Percentiles rank a stretch among this genome's conserved stretches.
These are phyloP conservation scores for Lachnellula occidentalis DNA, from an alignment of 2,329 filamentous ascomycete genomes.

Conservation along the genomic window DNA sequence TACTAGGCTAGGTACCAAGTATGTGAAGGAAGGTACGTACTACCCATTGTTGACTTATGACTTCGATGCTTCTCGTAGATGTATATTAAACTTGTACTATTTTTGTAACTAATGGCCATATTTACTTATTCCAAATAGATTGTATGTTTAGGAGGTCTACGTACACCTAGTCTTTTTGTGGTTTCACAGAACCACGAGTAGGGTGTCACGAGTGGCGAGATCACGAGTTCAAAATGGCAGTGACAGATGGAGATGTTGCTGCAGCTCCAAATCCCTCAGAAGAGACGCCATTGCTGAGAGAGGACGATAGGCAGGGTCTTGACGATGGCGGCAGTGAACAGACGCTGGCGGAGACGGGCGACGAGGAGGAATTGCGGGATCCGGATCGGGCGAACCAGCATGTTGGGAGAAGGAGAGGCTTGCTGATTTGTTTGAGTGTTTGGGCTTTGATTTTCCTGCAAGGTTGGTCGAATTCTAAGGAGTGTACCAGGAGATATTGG, in stretches of 20 bases:
- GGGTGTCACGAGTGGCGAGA: neutral
- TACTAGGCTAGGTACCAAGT: too few relatives aligned
- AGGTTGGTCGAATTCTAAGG: conserved; percentile 38
- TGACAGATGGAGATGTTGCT: neutral
- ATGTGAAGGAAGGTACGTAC: too few relatives aligned
- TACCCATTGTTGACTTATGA: too few relatives aligned
- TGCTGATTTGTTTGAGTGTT: conserved; percentile 47
- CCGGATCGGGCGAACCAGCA: conserved; percentile 26
- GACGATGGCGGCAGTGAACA: conserved; percentile 13
- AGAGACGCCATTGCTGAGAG: conserved; percentile 20
- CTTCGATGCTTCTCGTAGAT: too few relatives aligned
- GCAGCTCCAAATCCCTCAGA: conserved; percentile 5
- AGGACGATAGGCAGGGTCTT: neutral
- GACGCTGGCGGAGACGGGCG: conserved; percentile 16
- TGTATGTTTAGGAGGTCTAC: too few relatives aligned
- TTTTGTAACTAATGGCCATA: too few relatives aligned
- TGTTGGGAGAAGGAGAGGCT: conserved; percentile 30
- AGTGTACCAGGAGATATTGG: neutral
- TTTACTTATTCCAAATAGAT: too few relatives aligned
- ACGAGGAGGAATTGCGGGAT: conserved; percentile 19
- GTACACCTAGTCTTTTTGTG: too few relatives aligned
- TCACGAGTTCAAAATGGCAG: neutral
- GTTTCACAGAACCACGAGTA: too few relatives aligned
- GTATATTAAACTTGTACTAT: too few relatives aligned
- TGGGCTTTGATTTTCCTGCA: conserved; percentile 56